These are phyloP conservation scores for Litchi chinensis DNA, from an alignment of 345 rosid species.

Conservation along the genomic window DNA sequence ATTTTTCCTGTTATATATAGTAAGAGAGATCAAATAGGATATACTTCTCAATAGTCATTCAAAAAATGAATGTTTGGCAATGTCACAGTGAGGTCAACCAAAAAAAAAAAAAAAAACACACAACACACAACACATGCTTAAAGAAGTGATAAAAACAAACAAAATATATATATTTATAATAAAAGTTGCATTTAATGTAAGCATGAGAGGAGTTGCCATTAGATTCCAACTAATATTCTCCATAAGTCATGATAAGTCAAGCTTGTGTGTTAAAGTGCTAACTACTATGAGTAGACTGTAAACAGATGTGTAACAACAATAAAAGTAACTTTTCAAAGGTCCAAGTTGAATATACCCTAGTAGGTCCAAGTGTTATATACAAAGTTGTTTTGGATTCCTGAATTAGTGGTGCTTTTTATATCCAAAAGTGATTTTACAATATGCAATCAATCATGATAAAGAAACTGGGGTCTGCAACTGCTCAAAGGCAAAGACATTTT, in stretches of 20 bases:
- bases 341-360: neutral
- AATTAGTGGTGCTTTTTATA: neutral
- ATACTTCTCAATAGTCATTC: too few relatives aligned
- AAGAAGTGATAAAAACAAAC: too few relatives aligned
- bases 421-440: neutral
- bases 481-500: too few relatives aligned
- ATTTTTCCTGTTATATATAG: too few relatives aligned
- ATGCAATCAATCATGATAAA: neutral
- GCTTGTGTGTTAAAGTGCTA: neutral
- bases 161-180: too few relatives aligned
- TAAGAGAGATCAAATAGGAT: too few relatives aligned
- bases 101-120: too few relatives aligned
- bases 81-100: too few relatives aligned
- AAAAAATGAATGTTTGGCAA: too few relatives aligned
- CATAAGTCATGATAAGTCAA: neutral
- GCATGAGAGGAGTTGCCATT: neutral
- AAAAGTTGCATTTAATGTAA: too few relatives aligned
- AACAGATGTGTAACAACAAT: neutral
- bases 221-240: constrained; percentile 3
- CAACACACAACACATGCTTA: too few relatives aligned
- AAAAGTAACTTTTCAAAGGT: neutral
- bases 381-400: constrained; percentile 3
- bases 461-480: neutral
- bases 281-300: neutral
- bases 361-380: neutral